These are phyloP conservation scores for Candida insectorum DNA, from an alignment of 805 yeast species.

Conservation along the genomic window DNA sequence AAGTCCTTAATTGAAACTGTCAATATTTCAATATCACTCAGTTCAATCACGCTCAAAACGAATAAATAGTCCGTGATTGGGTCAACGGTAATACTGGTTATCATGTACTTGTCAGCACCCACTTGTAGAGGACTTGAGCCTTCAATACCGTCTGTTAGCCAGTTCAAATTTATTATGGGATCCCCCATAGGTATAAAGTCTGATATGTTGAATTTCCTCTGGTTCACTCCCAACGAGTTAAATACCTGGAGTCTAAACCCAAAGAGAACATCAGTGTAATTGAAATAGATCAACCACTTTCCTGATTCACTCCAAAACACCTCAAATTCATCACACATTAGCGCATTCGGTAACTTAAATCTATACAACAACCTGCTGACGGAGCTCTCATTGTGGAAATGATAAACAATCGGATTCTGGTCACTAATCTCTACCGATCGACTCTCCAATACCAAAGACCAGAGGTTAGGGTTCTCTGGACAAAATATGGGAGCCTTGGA, in stretches of 20 bases:
- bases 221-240: conserved; percentile 23
- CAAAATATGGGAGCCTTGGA: conserved; percentile 11
- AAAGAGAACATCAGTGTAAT: conserved; percentile 17
- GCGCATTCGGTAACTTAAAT: conserved; percentile 16
- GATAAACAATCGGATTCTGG: conserved; percentile 16
- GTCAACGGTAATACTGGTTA: conserved; percentile 7
- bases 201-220: conserved; percentile 6
- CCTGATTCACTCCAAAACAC: conserved; percentile 33
- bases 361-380: conserved; percentile 23
- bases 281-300: conserved; percentile 30
- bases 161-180: conserved; percentile 14
- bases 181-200: conserved; percentile 11
- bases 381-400: conserved; percentile 33
- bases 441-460: conserved; percentile 24
- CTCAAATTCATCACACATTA: conserved; percentile 14
- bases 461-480: conserved; percentile 14
- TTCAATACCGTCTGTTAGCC: conserved; percentile 14
- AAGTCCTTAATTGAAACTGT: conserved; percentile 13
- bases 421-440: conserved; percentile 9
- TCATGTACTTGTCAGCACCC: conserved; percentile 8
- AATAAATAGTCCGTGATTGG: conserved; percentile 8
- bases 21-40: conserved; percentile 9
- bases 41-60: conserved; percentile 7
- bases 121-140: conserved; percentile 4
- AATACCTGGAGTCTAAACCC: conserved; percentile 27